phyloP scores from a whole-genome alignment of 495 filamentous ascomycete species.

The Neurospora africana region DNA sequence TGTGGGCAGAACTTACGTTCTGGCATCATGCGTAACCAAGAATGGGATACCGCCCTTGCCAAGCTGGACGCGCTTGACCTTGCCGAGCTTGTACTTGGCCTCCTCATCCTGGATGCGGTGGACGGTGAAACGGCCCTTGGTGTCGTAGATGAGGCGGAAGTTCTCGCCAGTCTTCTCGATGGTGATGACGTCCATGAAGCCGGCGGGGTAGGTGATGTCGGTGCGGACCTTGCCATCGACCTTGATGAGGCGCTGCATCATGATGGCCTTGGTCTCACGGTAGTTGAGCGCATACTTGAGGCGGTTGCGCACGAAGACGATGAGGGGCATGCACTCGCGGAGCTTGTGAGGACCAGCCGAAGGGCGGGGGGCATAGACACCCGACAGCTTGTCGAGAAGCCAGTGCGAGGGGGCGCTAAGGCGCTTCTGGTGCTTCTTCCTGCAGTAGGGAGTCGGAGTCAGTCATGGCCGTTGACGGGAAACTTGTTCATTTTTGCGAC shows the following conservation, averaged over 20 bases:
- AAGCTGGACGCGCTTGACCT: slow-evolving; percentile 98
- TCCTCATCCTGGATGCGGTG: slow-evolving; percentile 97
- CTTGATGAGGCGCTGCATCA: slow-evolving; percentile 99
- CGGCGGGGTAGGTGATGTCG: slow-evolving; percentile 92
- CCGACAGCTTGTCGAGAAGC: slow-evolving; percentile 98
- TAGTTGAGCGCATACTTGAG: slow-evolving; percentile 99
- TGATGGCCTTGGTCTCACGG: slow-evolving; percentile 92
- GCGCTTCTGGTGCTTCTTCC: slow-evolving; percentile 99
- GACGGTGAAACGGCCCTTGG: slow-evolving; percentile 99
- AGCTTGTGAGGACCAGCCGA: slow-evolving; percentile 98
- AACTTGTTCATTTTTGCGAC: neutral
- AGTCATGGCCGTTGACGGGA: neutral
- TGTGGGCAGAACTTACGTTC: slow-evolving; percentile 94
- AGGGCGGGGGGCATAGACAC: slow-evolving; percentile 90
- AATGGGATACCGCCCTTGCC: slow-evolving; percentile 99
- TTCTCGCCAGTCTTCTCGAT: slow-evolving; percentile 99
- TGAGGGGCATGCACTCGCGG: slow-evolving; percentile 95
- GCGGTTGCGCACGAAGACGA: slow-evolving; percentile 98
- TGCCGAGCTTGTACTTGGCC: slow-evolving; percentile 98
- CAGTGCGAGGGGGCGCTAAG: slow-evolving; percentile 97
- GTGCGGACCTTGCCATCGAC: slow-evolving; percentile 99
- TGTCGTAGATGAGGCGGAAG: slow-evolving; percentile 99
- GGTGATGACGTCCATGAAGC: slow-evolving; percentile 98
- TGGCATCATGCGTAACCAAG: slow-evolving; percentile 99
- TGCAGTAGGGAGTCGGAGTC: slow-evolving; percentile 26